phyloP scores from a whole-genome alignment of 257 asterid genomes.

The Agastache rugosa region DNA sequence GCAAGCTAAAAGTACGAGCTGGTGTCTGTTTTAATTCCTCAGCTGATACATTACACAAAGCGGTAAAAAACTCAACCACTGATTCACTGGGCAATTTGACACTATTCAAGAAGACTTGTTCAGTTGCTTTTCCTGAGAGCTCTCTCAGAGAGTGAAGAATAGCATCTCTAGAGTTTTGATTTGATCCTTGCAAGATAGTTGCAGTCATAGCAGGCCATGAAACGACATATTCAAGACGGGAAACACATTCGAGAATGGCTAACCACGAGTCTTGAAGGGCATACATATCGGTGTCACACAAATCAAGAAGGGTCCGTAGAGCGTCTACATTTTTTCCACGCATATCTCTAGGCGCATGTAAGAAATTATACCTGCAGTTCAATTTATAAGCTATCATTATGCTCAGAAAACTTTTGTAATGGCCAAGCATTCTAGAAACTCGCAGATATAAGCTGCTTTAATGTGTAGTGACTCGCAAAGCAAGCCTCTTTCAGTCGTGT shows the following conservation, averaged over 20 bases:
- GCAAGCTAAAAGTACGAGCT: constrained; percentile 93
- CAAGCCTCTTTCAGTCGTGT: background rate
- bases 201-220: constrained; percentile 87
- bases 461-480: constrained; percentile 2
- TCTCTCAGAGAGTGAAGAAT: constrained; percentile 85
- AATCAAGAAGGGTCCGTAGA: constrained; percentile 72
- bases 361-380: constrained; percentile 79
- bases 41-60: constrained; percentile 87
- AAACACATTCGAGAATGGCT: constrained; percentile 89
- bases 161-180: constrained; percentile 85
- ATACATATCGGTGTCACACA: constrained; percentile 76
- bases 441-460: constrained; percentile 8
- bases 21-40: constrained; percentile 96
- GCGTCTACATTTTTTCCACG: constrained; percentile 95
- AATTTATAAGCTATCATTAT: constrained; percentile 33
- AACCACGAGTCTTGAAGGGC: constrained; percentile 95
- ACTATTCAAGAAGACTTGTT: constrained; percentile 82
- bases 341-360: constrained; percentile 97
- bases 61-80: constrained; percentile 88
- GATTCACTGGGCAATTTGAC: constrained; percentile 93
- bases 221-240: constrained; percentile 91
- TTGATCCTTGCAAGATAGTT: constrained; percentile 94
- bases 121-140: constrained; percentile 91
- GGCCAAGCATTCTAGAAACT: constrained; percentile 17
- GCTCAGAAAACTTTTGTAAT: constrained; percentile 17